phyloP scores from a whole-genome alignment of 208 protist species.

The Crithidia sp. region DNA sequence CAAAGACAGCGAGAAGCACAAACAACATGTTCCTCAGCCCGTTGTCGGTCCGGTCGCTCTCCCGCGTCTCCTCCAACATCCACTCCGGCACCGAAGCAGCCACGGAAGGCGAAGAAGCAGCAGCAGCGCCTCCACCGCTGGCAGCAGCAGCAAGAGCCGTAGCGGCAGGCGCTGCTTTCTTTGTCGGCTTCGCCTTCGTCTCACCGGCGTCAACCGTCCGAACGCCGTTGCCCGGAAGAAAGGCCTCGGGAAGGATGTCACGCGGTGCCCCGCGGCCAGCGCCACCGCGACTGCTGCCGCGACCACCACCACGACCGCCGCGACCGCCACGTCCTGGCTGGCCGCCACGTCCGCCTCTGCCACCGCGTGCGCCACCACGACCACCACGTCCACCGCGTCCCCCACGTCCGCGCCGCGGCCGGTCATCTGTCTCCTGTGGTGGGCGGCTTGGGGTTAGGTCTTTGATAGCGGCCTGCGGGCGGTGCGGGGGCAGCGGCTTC shows the following conservation, averaged over 20 bases:
- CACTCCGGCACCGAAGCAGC: conserved; percentile 12
- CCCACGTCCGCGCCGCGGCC: conserved; percentile 23
- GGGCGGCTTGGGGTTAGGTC: conserved; percentile 56
- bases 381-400: conserved; percentile 29
- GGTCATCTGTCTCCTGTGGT: conserved; percentile 30
- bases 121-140: conserved; percentile 7
- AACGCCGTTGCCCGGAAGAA: conserved; percentile 15
- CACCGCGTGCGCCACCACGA: conserved; percentile 25
- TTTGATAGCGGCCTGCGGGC: conserved; percentile 59
- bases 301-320: conserved; percentile 6
- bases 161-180: neutral
- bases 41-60: neutral
- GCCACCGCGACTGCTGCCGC: conserved; percentile 11
- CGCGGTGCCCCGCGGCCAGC: conserved; percentile 20
- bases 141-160: neutral
- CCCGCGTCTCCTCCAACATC: conserved; percentile 15
- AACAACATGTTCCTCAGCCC: conserved; percentile 41
- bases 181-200: neutral
- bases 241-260: conserved; percentile 13
- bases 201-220: neutral
- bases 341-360: conserved; percentile 17
- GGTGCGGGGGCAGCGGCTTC: conserved; percentile 47
- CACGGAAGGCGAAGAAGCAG: conserved; percentile 5
- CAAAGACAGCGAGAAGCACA: conserved; percentile 37
- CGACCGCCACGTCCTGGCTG: conserved; percentile 10